Base-by-base conservation (phyloP, 2,329 filamentous ascomycete genomes). In the Hypoxylon sp. region DNA sequence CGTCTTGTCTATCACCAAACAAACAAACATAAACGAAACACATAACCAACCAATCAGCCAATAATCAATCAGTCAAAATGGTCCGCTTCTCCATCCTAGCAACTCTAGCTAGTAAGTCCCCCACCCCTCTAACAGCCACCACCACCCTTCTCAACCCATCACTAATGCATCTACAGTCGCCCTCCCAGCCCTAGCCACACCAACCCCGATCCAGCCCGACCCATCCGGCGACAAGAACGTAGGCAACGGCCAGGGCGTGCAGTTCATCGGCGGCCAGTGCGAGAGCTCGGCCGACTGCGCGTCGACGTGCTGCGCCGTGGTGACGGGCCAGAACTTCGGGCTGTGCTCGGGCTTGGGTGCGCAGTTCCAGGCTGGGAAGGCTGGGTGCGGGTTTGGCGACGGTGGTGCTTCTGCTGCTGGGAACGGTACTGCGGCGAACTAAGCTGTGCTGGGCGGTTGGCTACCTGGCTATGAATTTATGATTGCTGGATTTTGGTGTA, bases 201-300 rank as follows among this genome's bases (percentile, higher is more conserved):
- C 26, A 1, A 16, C 45, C 21, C 44, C 23, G 17, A 27, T 54
- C 9, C 48, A 37, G 5, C 60, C 63, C 7, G 66, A 68, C 57
- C 61, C 62, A 3, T 45, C 56, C 2, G 63, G 63, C 16, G 53
- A 25, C 11, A 61, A 63, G 56, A 62, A 65, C 51, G 32, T 63
- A 11, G 65, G 65, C 53, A 68, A 68, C 54, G 59, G 57, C 9
- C 25, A 57, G n/a, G 49, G 57, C 38, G 17, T 5, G 13, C 64
- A 67, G 36, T 68, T 68, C 57, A 68, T 68, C 51, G 63, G 62
- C 32, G 65, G 63, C 3, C 42, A 63, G 5, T 68, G 66, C 50
- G 29, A 60, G 4, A 63, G 49, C 54, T 54, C 49, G 5, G 51
- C 48, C 15, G 65, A 69, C 61, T 69, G 66, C 61, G 63, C 54